Percentiles rank a stretch among this genome's conserved stretches.
These are phyloP conservation scores for Austropuccinia psidii DNA, from an alignment of 1,284 basidiomycete species.

Conservation along the genomic window DNA sequence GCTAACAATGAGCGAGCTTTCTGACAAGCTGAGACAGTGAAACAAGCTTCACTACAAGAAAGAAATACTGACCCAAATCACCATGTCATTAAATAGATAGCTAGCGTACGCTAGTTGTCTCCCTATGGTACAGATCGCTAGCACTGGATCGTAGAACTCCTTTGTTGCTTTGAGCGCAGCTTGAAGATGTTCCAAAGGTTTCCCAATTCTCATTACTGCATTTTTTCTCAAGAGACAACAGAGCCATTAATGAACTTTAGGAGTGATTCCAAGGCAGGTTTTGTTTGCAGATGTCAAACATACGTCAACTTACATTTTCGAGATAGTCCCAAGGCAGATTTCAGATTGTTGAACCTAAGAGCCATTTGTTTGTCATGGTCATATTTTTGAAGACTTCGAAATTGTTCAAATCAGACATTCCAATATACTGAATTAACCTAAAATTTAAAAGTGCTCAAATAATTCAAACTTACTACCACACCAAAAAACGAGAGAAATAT, in stretches of 20 bases:
- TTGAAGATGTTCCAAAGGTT: conserved; percentile 90
- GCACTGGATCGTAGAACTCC: conserved; percentile 48
- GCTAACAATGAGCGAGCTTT: conserved; percentile 51
- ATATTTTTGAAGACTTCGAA: conserved; percentile 57
- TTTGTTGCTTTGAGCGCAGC: conserved; percentile 73
- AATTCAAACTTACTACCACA: conserved; percentile 56
- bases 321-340: conserved; percentile 49
- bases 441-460: neutral
- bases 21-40: conserved; percentile 17
- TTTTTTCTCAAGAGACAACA: conserved; percentile 19
- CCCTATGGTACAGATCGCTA: conserved; percentile 63
- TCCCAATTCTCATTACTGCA: conserved; percentile 81
- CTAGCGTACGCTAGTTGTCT: conserved; percentile 83
- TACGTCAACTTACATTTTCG: conserved; percentile 50
- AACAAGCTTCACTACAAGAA: neutral
- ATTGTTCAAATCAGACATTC: conserved; percentile 63
- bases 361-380: conserved; percentile 50
- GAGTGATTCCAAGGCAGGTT: neutral
- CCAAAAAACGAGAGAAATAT: conserved; percentile 81
- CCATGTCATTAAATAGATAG: conserved; percentile 73
- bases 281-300: neutral
- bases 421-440: conserved; percentile 70
- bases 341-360: conserved; percentile 48
- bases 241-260: neutral
- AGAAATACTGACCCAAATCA: conserved; percentile 64